Base-by-base conservation (phyloP, 345 rosid species). In the Rhizophora apiculata region DNA sequence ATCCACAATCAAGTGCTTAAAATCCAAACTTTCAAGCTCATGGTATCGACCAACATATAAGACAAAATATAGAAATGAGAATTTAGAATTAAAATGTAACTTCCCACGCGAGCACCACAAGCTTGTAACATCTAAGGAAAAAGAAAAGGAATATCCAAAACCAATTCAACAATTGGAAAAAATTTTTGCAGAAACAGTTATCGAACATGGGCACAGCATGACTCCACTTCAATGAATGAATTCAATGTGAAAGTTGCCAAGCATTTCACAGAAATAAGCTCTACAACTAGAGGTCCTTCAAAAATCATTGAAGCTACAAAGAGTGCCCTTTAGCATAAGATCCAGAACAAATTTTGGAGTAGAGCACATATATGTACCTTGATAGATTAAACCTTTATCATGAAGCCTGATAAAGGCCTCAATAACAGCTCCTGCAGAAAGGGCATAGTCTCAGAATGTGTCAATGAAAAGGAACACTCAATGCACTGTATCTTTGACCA, bases 321-420 rank as follows among this genome's bases (percentile, higher is more conserved):
- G 0, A 21, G 59, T 16, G 10, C 6, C 29, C 46, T 24, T 63
- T 34, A 26, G 49, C 29, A 62, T 20, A 46, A 16, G 56, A 10
- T 20, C n/a, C 39, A 53, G 68, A 69, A 22, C 60, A 62, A 48
- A 36, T 20, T 60, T n/a, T n/a, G 18, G 31, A 56, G 48, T 20
- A 53, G 26, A 72, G 64, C 37, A 68, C 65, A 13, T 10, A 61
- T 13, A 6, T 43, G 51, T 78, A 87, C 98, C 97, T 91, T 85
- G 96, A 79, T 94, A 94, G 76, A 94, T 91, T 72, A 94, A 85
- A 26, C 98, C 98, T 82, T 91, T 94, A 71, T 91, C 89, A 53
- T 94, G 96, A 78, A 94, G 98, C 82, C 81, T 85, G 74, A 89
- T 80, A 83, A 94, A 94, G 2, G 98, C 98, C 86, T 94, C 98